Base-by-base conservation (phyloP, 495 filamentous ascomycete species). In the Cercophora newfieldiana region DNA sequence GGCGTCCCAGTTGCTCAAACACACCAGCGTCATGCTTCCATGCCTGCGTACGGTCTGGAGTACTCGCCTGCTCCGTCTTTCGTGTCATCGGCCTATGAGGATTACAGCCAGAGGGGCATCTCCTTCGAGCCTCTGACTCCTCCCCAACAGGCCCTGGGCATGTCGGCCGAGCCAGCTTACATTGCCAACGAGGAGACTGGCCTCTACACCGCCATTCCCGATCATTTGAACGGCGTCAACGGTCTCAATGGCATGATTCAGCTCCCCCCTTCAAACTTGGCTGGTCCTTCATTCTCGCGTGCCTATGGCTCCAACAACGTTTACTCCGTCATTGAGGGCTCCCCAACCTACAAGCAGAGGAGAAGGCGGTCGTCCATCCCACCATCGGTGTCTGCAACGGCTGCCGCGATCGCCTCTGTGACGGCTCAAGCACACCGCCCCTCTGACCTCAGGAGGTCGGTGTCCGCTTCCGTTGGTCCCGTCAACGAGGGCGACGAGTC, bases 11-110 rank as follows among this genome's bases (percentile, higher is more conserved):
- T 97, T 59, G 80, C 86, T 29, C 90, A 92, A 71, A 80, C 89
- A 31, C 92, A 95, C 78, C 91, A 95, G 72, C 90, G 95, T 30
- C 94, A 97, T 72, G 90, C 94, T 50, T 98, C 96, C 0, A 97
- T 98, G 93, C 95, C 95, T 21, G 91, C 93, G 10, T 99, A 94
- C 70, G 82, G 76, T 47, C 88, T 97, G 80, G 95, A 99, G 77
- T 99, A 97, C 82, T 99, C 95, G 14, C 95, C 95, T 31, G 95
- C 95, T 1, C 95, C 95, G 2, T 98, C 95, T 1, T 97, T 98
- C 71, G 93, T 96, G 25, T 97, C 96, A 5, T 98, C 96, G 5
- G 92, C 96, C 69, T 96, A 91, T 68, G 94, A 97, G 74, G 94
- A 97, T 71, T 99, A 97, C 82, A 96, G 94, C 86, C 93, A 93